Evolutionary conservation across 495 filamentous ascomycete species (phyloP).

Genomic region (Letharia columbiana): DNA sequence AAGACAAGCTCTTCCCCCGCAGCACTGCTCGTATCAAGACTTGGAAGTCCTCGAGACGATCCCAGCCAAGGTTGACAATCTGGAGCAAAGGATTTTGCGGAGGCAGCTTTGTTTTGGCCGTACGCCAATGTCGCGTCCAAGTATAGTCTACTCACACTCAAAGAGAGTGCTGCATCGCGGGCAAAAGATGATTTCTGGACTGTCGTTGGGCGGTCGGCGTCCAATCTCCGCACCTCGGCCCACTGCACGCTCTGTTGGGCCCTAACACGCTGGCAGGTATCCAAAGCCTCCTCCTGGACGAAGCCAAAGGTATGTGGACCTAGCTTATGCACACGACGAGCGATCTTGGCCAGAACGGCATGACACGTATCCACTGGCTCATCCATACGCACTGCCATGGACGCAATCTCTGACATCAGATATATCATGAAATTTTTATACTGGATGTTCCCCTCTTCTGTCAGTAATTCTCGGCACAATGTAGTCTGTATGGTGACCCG

Average conservation of each 20-base stretch:
- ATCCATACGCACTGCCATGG: not conserved
- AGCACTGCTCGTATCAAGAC: not conserved
- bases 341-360: not conserved
- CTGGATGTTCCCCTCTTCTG: not conserved
- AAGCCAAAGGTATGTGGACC: not conserved
- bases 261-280: not conserved
- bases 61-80: not conserved
- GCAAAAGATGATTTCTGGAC: not conserved
- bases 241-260: not conserved
- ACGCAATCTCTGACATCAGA: not conserved
- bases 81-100: not conserved
- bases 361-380: not conserved
- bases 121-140: not conserved
- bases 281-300: not conserved
- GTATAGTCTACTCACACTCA: not conserved
- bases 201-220: not conserved
- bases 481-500: not conserved
- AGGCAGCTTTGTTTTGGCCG: not conserved
- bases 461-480: not conserved
- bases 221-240: not conserved
- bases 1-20: not conserved
- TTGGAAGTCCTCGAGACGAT: not conserved
- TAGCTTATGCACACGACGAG: not conserved
- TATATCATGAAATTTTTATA: not conserved
- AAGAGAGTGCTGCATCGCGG: not conserved